Conservation (phyloP, 768 basidiomycete species). For the Pleurotus tuber-regium region DNA sequence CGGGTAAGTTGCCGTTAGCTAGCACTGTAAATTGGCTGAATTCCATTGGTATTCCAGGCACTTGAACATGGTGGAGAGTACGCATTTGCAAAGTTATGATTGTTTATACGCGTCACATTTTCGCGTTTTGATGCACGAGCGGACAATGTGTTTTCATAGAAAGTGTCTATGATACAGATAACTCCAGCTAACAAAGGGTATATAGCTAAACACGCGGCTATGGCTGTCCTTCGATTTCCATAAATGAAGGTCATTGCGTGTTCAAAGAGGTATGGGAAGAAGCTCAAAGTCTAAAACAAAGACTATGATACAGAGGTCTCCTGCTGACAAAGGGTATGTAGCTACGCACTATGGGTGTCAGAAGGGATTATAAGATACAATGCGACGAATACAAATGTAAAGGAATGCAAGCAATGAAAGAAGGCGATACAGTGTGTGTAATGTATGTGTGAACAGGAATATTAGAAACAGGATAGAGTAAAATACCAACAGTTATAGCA, state of each 20-base stretch:
- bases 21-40: neutral
- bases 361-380: neutral
- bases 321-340: neutral
- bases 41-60: constrained; percentile 15
- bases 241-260: too few relatives aligned
- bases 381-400: neutral
- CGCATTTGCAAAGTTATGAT: constrained; percentile 20
- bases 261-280: too few relatives aligned
- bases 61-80: constrained; percentile 32
- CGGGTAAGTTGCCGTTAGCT: neutral
- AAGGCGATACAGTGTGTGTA: neutral
- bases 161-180: too few relatives aligned
- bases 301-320: constrained; percentile 10
- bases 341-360: neutral
- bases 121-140: too few relatives aligned
- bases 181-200: too few relatives aligned
- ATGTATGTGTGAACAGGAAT: neutral
- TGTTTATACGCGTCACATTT: too few relatives aligned
- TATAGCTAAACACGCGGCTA: too few relatives aligned
- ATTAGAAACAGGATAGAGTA: neutral
- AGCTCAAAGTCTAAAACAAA: constrained; percentile 11
- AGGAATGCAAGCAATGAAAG: neutral
- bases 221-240: too few relatives aligned
- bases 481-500: too few relatives aligned
- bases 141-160: too few relatives aligned